A percentile compares a stretch with the other conserved stretches of the same genome.
Conservation (phyloP, 2,329 filamentous ascomycete genomes). For the Neopestalotiopsis rosae region DNA sequence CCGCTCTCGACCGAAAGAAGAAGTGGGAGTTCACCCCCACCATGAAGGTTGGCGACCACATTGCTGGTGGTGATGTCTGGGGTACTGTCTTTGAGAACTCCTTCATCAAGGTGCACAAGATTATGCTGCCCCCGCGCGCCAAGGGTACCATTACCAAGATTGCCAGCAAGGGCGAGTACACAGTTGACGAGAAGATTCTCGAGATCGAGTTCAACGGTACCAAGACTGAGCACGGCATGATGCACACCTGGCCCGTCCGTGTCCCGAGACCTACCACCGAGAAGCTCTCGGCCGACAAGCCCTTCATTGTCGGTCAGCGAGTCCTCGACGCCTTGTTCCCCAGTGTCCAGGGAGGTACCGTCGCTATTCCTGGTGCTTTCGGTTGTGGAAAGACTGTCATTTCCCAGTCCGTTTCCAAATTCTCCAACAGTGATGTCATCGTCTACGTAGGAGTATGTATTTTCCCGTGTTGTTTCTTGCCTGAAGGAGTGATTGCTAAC, state of each 20-base stretch:
- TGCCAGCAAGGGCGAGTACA: constrained; percentile 88
- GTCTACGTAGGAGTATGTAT: constrained; percentile 78
- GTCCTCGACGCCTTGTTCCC: constrained; percentile 97
- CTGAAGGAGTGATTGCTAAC: too few relatives aligned
- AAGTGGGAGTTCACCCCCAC: constrained; percentile 96
- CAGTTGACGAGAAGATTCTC: constrained; percentile 90
- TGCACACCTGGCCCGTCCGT: constrained; percentile 98
- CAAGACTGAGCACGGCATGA: constrained; percentile 94
- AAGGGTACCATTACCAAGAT: constrained; percentile 92
- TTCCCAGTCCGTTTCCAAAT: constrained; percentile 97
- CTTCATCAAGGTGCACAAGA: constrained; percentile 90
- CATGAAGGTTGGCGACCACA: constrained; percentile 95
- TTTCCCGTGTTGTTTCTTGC: too few relatives aligned
- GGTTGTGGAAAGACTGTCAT: constrained; percentile 99
- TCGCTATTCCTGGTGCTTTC: constrained; percentile 97
- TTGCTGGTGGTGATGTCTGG: constrained; percentile 95
- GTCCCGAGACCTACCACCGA: constrained; percentile 91
- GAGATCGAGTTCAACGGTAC: constrained; percentile 97
- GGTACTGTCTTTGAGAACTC: constrained; percentile 96
- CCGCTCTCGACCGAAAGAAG: constrained; percentile 86
- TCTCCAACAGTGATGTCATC: constrained; percentile 99
- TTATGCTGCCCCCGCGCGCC: constrained; percentile 87
- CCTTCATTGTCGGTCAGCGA: constrained; percentile 95
- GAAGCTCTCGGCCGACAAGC: constrained; percentile 86
- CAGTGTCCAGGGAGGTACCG: constrained; percentile 93